These are phyloP conservation scores for Cordyceps fumosorosea DNA, from an alignment of 2,329 filamentous ascomycete species.

Conservation along the genomic window DNA sequence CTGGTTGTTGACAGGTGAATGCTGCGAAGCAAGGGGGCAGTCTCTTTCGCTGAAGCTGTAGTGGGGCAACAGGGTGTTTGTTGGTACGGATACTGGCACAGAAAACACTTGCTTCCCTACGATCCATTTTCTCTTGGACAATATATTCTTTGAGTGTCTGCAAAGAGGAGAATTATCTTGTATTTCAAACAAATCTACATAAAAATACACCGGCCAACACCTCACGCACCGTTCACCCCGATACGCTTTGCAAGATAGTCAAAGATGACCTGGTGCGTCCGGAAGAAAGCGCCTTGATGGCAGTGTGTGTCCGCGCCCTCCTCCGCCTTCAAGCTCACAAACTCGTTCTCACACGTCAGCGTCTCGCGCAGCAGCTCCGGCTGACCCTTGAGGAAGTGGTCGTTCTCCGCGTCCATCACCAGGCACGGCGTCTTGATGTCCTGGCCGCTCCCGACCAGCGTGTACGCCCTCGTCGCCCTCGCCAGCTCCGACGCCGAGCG, in stretches of 20 bases:
- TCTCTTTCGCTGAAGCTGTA: neutral
- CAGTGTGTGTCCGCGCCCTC: slow-evolving; percentile 2
- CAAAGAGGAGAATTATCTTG: neutral
- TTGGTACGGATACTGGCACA: neutral
- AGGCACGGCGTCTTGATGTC: neutral
- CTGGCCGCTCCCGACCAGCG: neutral
- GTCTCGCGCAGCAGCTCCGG: neutral
- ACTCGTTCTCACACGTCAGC: neutral
- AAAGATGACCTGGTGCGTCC: slow-evolving; percentile 5
- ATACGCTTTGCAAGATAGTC: neutral
- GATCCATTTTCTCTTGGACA: neutral
- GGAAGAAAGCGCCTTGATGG: slow-evolving; percentile 4
- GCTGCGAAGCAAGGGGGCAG: neutral
- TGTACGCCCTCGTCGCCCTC: neutral
- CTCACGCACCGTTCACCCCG: neutral
- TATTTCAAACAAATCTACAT: neutral
- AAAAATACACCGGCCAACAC: neutral
- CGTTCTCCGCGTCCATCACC: neutral
- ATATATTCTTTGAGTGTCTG: neutral
- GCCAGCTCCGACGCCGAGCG: neutral
- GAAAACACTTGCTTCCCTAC: neutral
- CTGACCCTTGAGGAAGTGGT: slow-evolving; percentile 7
- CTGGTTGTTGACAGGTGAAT: neutral
- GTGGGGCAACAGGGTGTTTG: neutral
- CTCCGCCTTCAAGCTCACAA: neutral